phyloP scores from a whole-genome alignment of 2,329 filamentous ascomycete species.

The Pezicula rhizophila region DNA sequence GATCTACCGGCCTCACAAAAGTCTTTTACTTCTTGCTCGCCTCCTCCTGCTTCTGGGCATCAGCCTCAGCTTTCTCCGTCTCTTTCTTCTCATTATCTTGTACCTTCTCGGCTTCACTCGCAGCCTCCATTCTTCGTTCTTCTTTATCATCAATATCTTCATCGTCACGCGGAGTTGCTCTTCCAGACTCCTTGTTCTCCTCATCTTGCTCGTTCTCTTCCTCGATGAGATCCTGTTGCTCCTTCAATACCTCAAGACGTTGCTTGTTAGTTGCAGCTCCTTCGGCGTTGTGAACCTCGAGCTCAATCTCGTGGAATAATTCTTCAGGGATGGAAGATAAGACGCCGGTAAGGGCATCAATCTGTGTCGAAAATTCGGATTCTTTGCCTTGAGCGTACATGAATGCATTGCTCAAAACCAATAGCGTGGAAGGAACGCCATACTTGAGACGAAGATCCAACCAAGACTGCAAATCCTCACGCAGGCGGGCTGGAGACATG shows the following conservation, averaged over 20 bases:
- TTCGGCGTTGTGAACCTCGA: slow-evolving; percentile 94
- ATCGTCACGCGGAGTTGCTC: slow-evolving; percentile 72
- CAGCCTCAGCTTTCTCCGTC: slow-evolving; percentile 45
- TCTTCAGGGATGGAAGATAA: slow-evolving; percentile 94
- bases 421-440: slow-evolving; percentile 89
- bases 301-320: slow-evolving; percentile 98
- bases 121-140: slow-evolving; percentile 53
- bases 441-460: slow-evolving; percentile 88
- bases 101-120: slow-evolving; percentile 36
- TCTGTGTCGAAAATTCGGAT: slow-evolving; percentile 76
- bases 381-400: slow-evolving; percentile 88
- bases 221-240: slow-evolving; percentile 96
- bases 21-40: slow-evolving; percentile 18
- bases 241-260: slow-evolving; percentile 93
- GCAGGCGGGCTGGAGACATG: slow-evolving; percentile 78
- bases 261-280: slow-evolving; percentile 98
- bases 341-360: slow-evolving; percentile 87
- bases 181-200: slow-evolving; percentile 68
- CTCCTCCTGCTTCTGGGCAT: slow-evolving; percentile 37
- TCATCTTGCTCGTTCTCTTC: slow-evolving; percentile 93
- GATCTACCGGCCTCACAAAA: slow-evolving; percentile 10
- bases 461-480: slow-evolving; percentile 90
- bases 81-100: slow-evolving; percentile 49
- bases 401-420: slow-evolving; percentile 95
- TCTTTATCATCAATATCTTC: slow-evolving; percentile 96